Evolutionary conservation across 2,329 filamentous ascomycete genomes (phyloP).

Genomic region (Myriosclerotinia scirpicola): DNA sequence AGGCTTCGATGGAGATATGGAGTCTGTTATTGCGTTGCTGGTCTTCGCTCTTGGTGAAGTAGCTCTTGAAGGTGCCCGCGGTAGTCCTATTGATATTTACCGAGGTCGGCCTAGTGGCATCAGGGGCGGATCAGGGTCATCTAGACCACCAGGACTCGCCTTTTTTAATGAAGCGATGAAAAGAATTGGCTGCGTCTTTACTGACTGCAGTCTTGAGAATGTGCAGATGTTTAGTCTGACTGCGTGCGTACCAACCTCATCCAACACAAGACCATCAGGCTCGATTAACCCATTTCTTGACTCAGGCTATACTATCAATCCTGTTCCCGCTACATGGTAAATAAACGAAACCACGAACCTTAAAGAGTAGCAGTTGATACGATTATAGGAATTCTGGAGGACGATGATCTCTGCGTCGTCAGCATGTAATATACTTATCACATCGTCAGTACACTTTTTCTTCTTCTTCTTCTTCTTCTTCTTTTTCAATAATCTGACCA

Average conservation of each 20-base stretch:
- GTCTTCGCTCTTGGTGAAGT: constrained; percentile 60
- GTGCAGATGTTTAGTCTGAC: constrained; percentile 58
- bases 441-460: constrained; percentile 45
- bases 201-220: constrained; percentile 57
- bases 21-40: constrained; percentile 55
- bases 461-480: background rate
- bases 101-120: constrained; percentile 52
- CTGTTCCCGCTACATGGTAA: constrained; percentile 52
- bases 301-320: constrained; percentile 53
- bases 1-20: constrained; percentile 51
- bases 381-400: constrained; percentile 58
- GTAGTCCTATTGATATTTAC: constrained; percentile 47
- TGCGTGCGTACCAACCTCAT: constrained; percentile 45
- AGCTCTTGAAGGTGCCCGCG: constrained; percentile 52
- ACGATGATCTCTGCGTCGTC: constrained; percentile 56
- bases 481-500: background rate
- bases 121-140: constrained; percentile 49
- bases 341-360: background rate
- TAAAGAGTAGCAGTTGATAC: constrained; percentile 25
- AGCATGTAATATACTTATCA: constrained; percentile 56
- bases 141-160: constrained; percentile 54
- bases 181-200: constrained; percentile 57
- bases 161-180: constrained; percentile 63
- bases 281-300: background rate
- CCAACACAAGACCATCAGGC: background rate